These are phyloP conservation scores for Vaccinium vitisidaea DNA, from an alignment of 148 eudicot species.

Conservation along the genomic window DNA sequence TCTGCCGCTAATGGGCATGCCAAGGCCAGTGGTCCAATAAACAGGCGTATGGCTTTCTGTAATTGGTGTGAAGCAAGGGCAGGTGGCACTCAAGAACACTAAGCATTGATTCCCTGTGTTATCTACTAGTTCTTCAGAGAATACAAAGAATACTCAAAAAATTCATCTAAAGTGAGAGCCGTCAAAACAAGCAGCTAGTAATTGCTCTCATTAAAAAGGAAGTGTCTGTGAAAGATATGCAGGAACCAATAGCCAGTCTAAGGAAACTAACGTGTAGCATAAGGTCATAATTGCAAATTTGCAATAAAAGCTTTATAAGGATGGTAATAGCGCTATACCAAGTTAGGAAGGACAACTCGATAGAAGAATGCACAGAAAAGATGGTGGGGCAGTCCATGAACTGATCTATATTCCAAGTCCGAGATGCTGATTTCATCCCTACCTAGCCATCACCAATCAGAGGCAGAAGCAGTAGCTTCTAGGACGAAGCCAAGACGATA, in stretches of 20 bases:
- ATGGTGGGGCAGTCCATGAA: background rate
- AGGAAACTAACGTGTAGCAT: background rate
- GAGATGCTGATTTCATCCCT: background rate
- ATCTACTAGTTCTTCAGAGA: background rate
- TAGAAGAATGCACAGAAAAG: background rate
- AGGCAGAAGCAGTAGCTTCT: no score
- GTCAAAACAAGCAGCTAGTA: conserved; percentile 10
- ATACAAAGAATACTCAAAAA: background rate
- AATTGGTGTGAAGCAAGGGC: background rate
- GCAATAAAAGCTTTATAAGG: background rate
- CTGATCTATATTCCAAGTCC: background rate
- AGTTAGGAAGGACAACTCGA: background rate
- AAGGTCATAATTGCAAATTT: background rate
- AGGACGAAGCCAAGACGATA: no score
- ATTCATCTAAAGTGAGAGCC: background rate
- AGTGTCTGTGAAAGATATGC: background rate
- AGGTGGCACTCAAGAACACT: background rate
- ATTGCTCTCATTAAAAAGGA: background rate
- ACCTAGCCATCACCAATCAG: background rate
- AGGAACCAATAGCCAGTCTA: background rate
- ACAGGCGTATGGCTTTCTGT: background rate
- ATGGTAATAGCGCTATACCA: background rate
- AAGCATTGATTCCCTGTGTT: background rate
- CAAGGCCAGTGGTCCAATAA: background rate
- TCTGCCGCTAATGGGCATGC: background rate